Evolutionary conservation across 441 rosid species (phyloP), one percentile per base, ranked within the genome.

Genomic region (Isatis lusitanica): DNA sequence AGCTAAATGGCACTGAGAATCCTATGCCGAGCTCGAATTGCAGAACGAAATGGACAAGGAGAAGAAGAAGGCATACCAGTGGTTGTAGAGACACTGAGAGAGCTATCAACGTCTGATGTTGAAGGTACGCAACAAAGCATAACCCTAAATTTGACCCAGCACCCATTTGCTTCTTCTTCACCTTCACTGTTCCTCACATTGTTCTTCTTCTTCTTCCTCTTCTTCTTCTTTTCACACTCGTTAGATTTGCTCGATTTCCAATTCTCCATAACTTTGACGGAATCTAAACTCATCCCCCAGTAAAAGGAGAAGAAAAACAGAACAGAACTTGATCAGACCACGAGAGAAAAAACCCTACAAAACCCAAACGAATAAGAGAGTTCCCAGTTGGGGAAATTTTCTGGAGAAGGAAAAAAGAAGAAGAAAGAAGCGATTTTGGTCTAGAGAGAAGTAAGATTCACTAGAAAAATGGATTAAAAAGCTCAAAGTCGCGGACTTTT

Each of bases 51-150:
- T 15, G 17, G 66, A 46, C 3, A 39, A 46, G 52, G 13, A 17
- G 21, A n/a, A 44, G 60, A 66, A 65, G 62, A 31, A 43, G 26
- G 8, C 50, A 84, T 89, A 94, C 99, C 96, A 68, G 58, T 87
- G 78, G 77, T 85, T 13, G 90, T 74, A 70, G 90, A 82, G 75
- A 86, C 88, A 74, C 91, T 84, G 63, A 82, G 80, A 80, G 99
- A 90, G 79, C 80, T 90, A 81, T 92, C 99, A 66, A 92, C 96
- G 79, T 94, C 92, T 85, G 99, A 82, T 83, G 93, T 89, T 64
- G 99, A 87, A 87, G 96, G 82, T 79, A 87, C 85, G 85, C 97
- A 89, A 86, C 93, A 84, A 43, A 90, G 83, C 46, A 89, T 82
- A 75, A 89, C 84, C 85, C 92, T 80, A 63, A 86, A 83, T 85